phyloP scores from a whole-genome alignment of 176 grass and related monocot species.

The Oryza nivara region DNA sequence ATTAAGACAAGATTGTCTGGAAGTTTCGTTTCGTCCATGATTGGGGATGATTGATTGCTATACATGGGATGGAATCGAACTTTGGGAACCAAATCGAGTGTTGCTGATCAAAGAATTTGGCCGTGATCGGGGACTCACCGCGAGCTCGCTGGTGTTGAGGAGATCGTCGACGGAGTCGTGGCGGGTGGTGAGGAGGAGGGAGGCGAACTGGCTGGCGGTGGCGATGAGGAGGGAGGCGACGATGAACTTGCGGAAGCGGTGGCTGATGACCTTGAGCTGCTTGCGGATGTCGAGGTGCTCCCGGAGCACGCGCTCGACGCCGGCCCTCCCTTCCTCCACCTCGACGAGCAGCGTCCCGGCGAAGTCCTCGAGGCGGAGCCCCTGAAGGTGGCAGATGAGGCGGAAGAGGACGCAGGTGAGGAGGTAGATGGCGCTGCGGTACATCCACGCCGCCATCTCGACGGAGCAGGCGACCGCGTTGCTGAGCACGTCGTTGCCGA shows the following conservation, averaged over 20 bases:
- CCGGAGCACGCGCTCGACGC: slow-evolving; percentile 56
- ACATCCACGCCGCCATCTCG: slow-evolving; percentile 90
- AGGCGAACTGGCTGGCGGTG: slow-evolving; percentile 88
- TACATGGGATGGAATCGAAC: background rate
- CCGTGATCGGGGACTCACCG: slow-evolving; percentile 37
- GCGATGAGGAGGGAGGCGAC: slow-evolving; percentile 59
- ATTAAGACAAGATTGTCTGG: background rate
- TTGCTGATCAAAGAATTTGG: background rate
- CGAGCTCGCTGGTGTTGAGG: slow-evolving; percentile 85
- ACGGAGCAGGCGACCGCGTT: slow-evolving; percentile 57
- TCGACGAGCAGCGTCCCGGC: slow-evolving; percentile 58
- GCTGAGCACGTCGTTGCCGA: slow-evolving; percentile 48
- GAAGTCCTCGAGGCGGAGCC: slow-evolving; percentile 77
- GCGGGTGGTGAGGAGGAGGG: slow-evolving; percentile 73
- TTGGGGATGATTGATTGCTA: background rate
- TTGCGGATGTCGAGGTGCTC: slow-evolving; percentile 90
- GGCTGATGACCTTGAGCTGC: slow-evolving; percentile 93
- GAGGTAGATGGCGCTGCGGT: slow-evolving; percentile 85
- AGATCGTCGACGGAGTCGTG: slow-evolving; percentile 70
- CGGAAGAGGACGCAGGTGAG: slow-evolving; percentile 90
- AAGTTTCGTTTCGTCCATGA: background rate
- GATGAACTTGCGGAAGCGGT: slow-evolving; percentile 84
- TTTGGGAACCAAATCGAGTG: background rate
- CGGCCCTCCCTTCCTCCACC: slow-evolving; percentile 56
- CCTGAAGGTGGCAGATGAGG: slow-evolving; percentile 90